A percentile compares a stretch with the other conserved stretches of the same genome.
phyloP scores from a whole-genome alignment of 2,329 filamentous ascomycete genomes.

The Fusarium siculi region DNA sequence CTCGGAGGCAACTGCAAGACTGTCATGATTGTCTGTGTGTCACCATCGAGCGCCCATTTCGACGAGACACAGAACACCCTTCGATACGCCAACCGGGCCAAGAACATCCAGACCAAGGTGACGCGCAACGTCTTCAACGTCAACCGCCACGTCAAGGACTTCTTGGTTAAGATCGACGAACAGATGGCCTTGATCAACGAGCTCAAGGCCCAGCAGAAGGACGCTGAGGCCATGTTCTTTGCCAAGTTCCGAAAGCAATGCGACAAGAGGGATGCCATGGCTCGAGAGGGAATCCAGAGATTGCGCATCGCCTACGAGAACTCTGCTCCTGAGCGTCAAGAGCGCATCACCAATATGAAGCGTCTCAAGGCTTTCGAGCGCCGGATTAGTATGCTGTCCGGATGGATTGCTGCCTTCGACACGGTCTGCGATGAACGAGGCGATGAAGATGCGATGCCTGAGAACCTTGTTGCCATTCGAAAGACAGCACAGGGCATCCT shows the following conservation, averaged over 20 bases:
- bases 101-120: slow-evolving; percentile 99
- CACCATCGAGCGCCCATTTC: slow-evolving; percentile 94
- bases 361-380: slow-evolving; percentile 84
- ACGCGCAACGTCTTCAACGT: slow-evolving; percentile 99
- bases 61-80: slow-evolving; percentile 99
- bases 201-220: slow-evolving; percentile 90
- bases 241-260: slow-evolving; percentile 90
- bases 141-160: slow-evolving; percentile 98
- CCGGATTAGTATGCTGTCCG: slow-evolving; percentile 84
- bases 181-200: slow-evolving; percentile 98
- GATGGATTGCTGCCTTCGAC: slow-evolving; percentile 95
- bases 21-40: slow-evolving; percentile 99
- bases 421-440: slow-evolving; percentile 75
- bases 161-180: slow-evolving; percentile 98
- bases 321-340: slow-evolving; percentile 78
- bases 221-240: slow-evolving; percentile 83
- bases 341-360: slow-evolving; percentile 82
- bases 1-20: slow-evolving; percentile 98
- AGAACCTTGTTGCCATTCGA: slow-evolving; percentile 78
- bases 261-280: slow-evolving; percentile 81
- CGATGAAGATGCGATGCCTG: slow-evolving; percentile 67
- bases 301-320: slow-evolving; percentile 88
- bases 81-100: slow-evolving; percentile 95
- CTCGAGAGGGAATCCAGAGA: slow-evolving; percentile 81
- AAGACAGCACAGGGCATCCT: slow-evolving; percentile 91